Base-by-base conservation (phyloP, 768 basidiomycete genomes). In the Tylopilus felleus region DNA sequence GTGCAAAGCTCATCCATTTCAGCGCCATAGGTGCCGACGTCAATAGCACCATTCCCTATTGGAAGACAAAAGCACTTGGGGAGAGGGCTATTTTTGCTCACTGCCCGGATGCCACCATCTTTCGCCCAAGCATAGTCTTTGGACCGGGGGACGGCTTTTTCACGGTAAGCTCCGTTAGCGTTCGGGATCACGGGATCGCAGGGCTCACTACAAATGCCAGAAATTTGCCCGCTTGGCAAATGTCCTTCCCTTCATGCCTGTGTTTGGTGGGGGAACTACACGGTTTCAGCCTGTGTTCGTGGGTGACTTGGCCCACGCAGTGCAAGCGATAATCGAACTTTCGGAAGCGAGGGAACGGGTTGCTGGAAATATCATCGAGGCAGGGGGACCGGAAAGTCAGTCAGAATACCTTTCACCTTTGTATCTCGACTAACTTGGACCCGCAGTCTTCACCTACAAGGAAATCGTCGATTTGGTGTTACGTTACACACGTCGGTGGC, bases 141-240 rank as follows among this genome's bases (percentile, higher is more conserved):
- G 89, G 88, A 3, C 86, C 84, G 1, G 86, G 84, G 7, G 88
- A 90, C 60, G 79, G 81, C 17, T 86, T 90, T 71, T 90, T 90
- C 67, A 81, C 79, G 54, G 88, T 88, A 50, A 49, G 82, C 56
- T 22, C 56, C 19, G 6, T 48, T 6, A 23, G 10, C n/a, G 3
- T 52, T 5, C 17, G 16, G 4, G 23, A 39, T 46, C 29, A 21
- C 5, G 16, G 9, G 9, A 21, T 27, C 27, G 23, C 8, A 8
- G 8, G 8, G 8, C 17, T 47, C 42, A 51, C 14, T 22, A 5
- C 1, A 13, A 22, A 16, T 21, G 29, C 14, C 57, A 88, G 86
- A 75, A 83, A 40, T 88, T 90, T 61, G 81, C 83, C 28, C 75
- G 71, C 25, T 67, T 90, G 27, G 79, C 85, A 1, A 74, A 73